Percentiles rank a stretch among this genome's conserved stretches.
These are phyloP conservation scores for Leucoagaricus sp. DNA, from an alignment of 1,284 basidiomycete species.

Conservation along the genomic window DNA sequence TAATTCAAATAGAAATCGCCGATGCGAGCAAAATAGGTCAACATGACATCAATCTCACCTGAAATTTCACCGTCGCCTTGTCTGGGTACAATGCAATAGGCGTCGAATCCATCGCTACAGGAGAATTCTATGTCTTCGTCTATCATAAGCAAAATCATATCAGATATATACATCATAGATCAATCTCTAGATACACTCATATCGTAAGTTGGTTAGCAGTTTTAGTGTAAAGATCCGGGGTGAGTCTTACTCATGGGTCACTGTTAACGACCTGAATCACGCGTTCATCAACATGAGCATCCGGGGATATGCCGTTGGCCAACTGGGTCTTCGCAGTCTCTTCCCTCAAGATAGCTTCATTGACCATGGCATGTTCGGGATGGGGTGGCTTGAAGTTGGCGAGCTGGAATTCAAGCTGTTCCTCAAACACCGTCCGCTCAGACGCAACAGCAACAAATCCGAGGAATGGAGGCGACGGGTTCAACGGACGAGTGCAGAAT, in stretches of 20 bases:
- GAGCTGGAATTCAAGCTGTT: slow-evolving; percentile 74
- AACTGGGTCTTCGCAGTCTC: slow-evolving; percentile 18
- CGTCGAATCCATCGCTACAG: too few species aligned
- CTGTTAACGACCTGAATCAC: slow-evolving; percentile 13
- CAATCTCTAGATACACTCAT: neutral
- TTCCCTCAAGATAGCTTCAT: slow-evolving; percentile 36
- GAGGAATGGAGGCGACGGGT: slow-evolving; percentile 97
- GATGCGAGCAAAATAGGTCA: too few species aligned
- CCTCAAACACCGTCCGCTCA: slow-evolving; percentile 61
- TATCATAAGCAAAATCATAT: too few species aligned
- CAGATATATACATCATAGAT: neutral
- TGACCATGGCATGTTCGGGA: slow-evolving; percentile 46
- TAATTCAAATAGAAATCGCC: too few species aligned
- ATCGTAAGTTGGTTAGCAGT: too few species aligned
- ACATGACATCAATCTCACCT: too few species aligned
- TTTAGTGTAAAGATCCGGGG: too few species aligned
- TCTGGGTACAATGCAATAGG: too few species aligned
- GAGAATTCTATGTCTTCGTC: too few species aligned
- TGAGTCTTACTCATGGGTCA: neutral
- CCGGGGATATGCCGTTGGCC: slow-evolving; percentile 1
- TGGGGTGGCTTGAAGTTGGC: slow-evolving; percentile 43
- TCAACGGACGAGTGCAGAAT: slow-evolving; percentile 98
- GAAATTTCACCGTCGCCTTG: too few species aligned
- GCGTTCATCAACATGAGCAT: slow-evolving; percentile 4
- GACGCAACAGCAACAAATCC: slow-evolving; percentile 92